Evolutionary conservation across 2,329 filamentous ascomycete species (phyloP), one percentile per base, ranked within the genome.

Genomic region (Amphichorda felina): DNA sequence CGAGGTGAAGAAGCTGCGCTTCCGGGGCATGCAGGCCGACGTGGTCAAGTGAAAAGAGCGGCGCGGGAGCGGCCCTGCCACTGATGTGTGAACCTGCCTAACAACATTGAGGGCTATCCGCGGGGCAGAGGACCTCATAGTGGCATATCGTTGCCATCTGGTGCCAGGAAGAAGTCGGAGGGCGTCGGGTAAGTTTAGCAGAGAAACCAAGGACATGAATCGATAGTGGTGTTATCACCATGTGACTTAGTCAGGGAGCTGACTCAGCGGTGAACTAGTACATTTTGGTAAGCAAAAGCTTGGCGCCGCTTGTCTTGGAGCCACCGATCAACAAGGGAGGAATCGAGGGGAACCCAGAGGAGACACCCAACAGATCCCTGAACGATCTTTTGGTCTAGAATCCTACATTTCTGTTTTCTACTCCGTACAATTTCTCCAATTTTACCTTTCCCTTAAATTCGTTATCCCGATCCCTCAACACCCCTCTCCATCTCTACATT

Each of bases 1-100:
- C 17, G 77, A 80, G 10, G 77, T 80, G 55, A 79, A 82, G 55
- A 82, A 81, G 48, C 58, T 63, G 40, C 72, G 70, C 43, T 70
- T 73, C 38, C 70, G 68, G 9, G 73, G 70, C n/a, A 64, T 45
- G 33, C 51, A 49, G 8, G 56, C 48, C 2, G 61, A 38, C 2
- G 61, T 51, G 28, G 63, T 66, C 40, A 66, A 54, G 53, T 72
- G 68, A 42, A 74, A 67, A 38, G 50, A 48, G 19, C 60, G 56
- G 32, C 47, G 43, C 21, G 51, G 50, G 16, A 50, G 45, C 27
- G 45, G 46, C 14, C 43, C 45, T 13, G 43, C 36, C 30, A 51
- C 42, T 33, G 42, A 46, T 41, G 48, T 46, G 39, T 54, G 48
- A 30, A 59, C 36, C 16, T 50, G 47, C 38, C 48, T 53, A 16